A percentile compares a stretch with the other conserved stretches of the same genome.
These are phyloP conservation scores for Suhomyces kilbournensis DNA, from an alignment of 805 yeast genomes.

Conservation along the genomic window DNA sequence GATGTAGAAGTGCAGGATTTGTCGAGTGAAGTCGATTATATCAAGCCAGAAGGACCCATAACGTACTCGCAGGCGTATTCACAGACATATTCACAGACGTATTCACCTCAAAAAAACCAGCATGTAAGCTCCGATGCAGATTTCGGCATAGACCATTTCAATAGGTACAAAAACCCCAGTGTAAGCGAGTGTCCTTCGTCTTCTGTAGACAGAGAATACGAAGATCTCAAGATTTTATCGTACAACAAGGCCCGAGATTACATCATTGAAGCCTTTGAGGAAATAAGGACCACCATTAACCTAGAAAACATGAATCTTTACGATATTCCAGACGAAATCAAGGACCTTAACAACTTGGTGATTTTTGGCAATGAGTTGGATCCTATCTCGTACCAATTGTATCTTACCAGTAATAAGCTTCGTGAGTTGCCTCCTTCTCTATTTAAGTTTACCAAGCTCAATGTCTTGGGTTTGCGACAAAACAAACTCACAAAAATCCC, in stretches of 20 bases:
- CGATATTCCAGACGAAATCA: slow-evolving; percentile 55
- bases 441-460: slow-evolving; percentile 48
- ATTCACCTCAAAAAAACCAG: slow-evolving; percentile 4
- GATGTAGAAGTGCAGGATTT: neutral
- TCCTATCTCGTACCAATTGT: slow-evolving; percentile 41
- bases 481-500: slow-evolving; percentile 31
- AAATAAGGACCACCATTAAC: slow-evolving; percentile 40
- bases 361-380: slow-evolving; percentile 28
- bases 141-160: slow-evolving; percentile 52
- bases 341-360: slow-evolving; percentile 56
- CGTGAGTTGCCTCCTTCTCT: slow-evolving; percentile 47
- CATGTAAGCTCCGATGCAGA: slow-evolving; percentile 37
- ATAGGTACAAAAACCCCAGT: slow-evolving; percentile 32
- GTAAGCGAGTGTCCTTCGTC: slow-evolving; percentile 26
- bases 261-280: slow-evolving; percentile 48
- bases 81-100: slow-evolving; percentile 2
- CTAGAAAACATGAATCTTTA: slow-evolving; percentile 47
- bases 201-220: slow-evolving; percentile 27
- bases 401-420: slow-evolving; percentile 49
- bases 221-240: slow-evolving; percentile 12
- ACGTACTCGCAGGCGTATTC: slow-evolving; percentile 3
- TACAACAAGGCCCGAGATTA: slow-evolving; percentile 36
- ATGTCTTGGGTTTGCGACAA: slow-evolving; percentile 51
- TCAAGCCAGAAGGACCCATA: slow-evolving; percentile 2
- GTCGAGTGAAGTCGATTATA: slow-evolving; percentile 7